A percentile compares a stretch with the other conserved stretches of the same genome.
These are phyloP conservation scores for Yamagishiella unicocca DNA, from an alignment of 139 green algal genomes.

Conservation along the genomic window DNA sequence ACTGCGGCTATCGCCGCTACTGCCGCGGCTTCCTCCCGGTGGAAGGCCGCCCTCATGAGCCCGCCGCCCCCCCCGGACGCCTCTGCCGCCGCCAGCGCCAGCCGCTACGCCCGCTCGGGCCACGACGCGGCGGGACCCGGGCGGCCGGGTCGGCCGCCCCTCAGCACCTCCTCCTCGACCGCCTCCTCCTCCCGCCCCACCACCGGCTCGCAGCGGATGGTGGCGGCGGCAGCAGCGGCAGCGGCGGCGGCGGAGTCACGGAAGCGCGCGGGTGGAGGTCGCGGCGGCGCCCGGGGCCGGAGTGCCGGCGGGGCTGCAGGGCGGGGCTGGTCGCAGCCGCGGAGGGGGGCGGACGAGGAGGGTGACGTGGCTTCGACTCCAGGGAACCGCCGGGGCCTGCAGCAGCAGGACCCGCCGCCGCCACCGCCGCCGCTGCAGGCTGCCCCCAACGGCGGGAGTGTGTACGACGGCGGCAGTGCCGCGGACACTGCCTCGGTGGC, in stretches of 20 bases:
- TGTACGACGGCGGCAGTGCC: background rate
- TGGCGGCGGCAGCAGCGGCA: background rate
- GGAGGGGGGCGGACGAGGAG: background rate
- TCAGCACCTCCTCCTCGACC: background rate
- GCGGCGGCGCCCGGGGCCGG: too few relatives aligned
- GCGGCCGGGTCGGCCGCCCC: too few relatives aligned
- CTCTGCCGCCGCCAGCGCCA: background rate
- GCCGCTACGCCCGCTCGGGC: background rate
- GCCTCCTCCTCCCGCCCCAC: background rate
- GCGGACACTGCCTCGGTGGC: too few relatives aligned
- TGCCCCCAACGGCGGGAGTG: background rate
- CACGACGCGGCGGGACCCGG: background rate
- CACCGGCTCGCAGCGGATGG: background rate
- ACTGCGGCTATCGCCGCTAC: background rate
- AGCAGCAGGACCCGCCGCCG: background rate
- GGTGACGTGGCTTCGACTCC: too few relatives aligned
- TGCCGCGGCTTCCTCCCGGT: background rate
- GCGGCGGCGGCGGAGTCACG: too few relatives aligned
- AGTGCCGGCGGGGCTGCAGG: slow-evolving; percentile 15
- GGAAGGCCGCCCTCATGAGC: background rate
- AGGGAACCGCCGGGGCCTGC: background rate
- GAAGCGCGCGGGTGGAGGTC: background rate
- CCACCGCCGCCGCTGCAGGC: background rate
- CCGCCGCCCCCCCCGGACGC: too few relatives aligned
- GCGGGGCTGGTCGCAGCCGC: background rate